Percentiles rank a stretch among this genome's conserved stretches.
phyloP scores from a whole-genome alignment of 2,329 filamentous ascomycete genomes.

The Clarireedia paspali region DNA sequence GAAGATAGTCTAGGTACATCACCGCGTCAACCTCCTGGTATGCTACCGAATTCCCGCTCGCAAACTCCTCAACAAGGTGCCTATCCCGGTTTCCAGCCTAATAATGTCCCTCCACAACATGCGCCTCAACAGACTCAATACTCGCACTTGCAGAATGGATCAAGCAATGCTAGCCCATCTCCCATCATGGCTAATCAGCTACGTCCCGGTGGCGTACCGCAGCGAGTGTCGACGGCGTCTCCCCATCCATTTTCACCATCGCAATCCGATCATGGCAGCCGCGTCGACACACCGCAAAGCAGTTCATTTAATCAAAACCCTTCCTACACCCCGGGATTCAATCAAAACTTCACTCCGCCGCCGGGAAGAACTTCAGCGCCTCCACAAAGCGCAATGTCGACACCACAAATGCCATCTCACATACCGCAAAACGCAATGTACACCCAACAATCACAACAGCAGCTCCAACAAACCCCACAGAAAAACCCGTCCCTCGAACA shows the following conservation, averaged over 20 bases:
- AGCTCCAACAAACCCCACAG: slow-evolving; percentile 35
- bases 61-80: slow-evolving; percentile 76
- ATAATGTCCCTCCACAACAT: slow-evolving; percentile 51
- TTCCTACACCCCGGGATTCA: slow-evolving; percentile 50
- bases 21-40: slow-evolving; percentile 66
- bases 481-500: slow-evolving; percentile 52
- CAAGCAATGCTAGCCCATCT: slow-evolving; percentile 80
- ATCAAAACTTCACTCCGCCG: slow-evolving; percentile 49
- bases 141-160: slow-evolving; percentile 75
- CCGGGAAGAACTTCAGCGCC: slow-evolving; percentile 46
- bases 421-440: slow-evolving; percentile 32
- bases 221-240: slow-evolving; percentile 83
- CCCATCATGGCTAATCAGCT: slow-evolving; percentile 83
- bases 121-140: slow-evolving; percentile 60
- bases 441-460: slow-evolving; percentile 23
- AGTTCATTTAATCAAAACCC: slow-evolving; percentile 57
- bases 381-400: slow-evolving; percentile 46
- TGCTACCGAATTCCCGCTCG: slow-evolving; percentile 75
- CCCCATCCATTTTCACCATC: slow-evolving; percentile 84
- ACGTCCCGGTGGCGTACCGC: slow-evolving; percentile 61
- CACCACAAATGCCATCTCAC: slow-evolving; percentile 36
- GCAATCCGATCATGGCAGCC: slow-evolving; percentile 63
- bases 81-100: slow-evolving; percentile 63
- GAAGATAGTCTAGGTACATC: slow-evolving; percentile 83
- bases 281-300: slow-evolving; percentile 63